These are phyloP conservation scores for Gyromitra esculenta DNA, from an alignment of 2,329 filamentous ascomycete species.

Conservation along the genomic window DNA sequence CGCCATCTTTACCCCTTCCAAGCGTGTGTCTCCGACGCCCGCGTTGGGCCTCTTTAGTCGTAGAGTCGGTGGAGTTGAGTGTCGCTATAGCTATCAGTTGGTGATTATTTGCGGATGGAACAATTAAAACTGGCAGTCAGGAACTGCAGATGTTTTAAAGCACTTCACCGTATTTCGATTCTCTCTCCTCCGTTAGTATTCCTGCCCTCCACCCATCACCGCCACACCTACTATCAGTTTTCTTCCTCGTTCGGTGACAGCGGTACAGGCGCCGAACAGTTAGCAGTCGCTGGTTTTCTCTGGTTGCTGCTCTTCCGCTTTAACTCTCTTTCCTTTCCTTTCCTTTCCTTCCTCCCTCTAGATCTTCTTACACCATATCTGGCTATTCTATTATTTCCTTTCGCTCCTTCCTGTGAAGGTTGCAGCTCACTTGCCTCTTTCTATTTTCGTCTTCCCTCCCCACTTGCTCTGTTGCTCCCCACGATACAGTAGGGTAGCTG, in stretches of 20 bases:
- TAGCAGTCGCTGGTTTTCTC: not conserved
- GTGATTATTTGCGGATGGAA: not conserved
- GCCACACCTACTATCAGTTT: not conserved
- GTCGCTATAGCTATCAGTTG: not conserved
- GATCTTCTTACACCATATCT: not conserved
- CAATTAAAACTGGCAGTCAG: not conserved
- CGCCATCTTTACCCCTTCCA: conserved; percentile 22
- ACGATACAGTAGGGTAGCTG: too few relatives aligned
- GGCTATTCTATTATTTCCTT: not conserved
- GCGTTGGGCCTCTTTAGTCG: not conserved
- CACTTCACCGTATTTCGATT: not conserved
- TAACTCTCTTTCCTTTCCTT: not conserved
- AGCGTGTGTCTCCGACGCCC: conserved; percentile 8
- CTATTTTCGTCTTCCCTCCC: not conserved
- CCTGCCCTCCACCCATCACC: not conserved
- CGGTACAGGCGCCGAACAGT: not conserved
- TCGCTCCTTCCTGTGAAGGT: not conserved
- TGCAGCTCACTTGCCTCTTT: not conserved
- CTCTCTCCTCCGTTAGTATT: conserved; percentile 2
- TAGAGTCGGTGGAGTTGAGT: too few relatives aligned
- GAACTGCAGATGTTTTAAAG: not conserved
- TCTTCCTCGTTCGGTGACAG: not conserved
- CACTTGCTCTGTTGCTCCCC: not conserved
- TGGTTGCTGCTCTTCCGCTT: not conserved
- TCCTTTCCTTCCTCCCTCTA: not conserved